phyloP scores from a whole-genome alignment of 148 eudicot species.

The Cornus controversa region DNA sequence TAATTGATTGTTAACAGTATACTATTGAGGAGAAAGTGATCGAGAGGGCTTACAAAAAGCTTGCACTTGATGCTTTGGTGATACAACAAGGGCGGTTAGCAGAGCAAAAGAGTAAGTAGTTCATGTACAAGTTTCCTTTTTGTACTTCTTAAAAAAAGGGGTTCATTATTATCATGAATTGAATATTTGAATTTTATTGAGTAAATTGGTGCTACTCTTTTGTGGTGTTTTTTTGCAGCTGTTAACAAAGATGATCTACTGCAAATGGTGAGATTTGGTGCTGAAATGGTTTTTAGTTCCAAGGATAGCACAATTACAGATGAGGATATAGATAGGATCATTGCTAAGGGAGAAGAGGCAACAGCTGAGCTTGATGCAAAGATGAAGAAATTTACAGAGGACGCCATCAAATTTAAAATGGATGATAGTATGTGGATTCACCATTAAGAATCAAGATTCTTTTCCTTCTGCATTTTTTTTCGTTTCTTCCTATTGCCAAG shows the following conservation, averaged over 20 bases:
- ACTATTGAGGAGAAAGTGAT: slow-evolving; percentile 98
- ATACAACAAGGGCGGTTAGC: slow-evolving; percentile 99
- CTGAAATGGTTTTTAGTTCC: slow-evolving; percentile 99
- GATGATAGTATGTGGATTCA: slow-evolving; percentile 73
- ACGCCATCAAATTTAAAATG: slow-evolving; percentile 97
- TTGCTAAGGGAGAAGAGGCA: slow-evolving; percentile 98
- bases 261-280: slow-evolving; percentile 99
- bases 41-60: slow-evolving; percentile 96
- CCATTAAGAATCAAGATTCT: background rate
- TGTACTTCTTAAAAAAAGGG: background rate
- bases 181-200: background rate
- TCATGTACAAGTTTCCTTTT: background rate
- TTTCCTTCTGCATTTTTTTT: background rate
- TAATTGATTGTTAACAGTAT: slow-evolving; percentile 46
- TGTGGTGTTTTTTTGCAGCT: slow-evolving; percentile 52
- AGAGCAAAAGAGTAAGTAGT: slow-evolving; percentile 78
- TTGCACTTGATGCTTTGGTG: slow-evolving; percentile 98
- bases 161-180: background rate
- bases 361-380: slow-evolving; percentile 99
- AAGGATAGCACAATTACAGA: slow-evolving; percentile 98
- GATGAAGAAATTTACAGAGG: slow-evolving; percentile 98
- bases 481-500: background rate
- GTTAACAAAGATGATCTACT: slow-evolving; percentile 97
- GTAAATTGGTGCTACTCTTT: background rate
- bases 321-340: slow-evolving; percentile 92